Evolutionary conservation across 179 eudicot species (phyloP), one percentile per base, ranked within the genome.

Genomic region (Vitellaria paradoxa): DNA sequence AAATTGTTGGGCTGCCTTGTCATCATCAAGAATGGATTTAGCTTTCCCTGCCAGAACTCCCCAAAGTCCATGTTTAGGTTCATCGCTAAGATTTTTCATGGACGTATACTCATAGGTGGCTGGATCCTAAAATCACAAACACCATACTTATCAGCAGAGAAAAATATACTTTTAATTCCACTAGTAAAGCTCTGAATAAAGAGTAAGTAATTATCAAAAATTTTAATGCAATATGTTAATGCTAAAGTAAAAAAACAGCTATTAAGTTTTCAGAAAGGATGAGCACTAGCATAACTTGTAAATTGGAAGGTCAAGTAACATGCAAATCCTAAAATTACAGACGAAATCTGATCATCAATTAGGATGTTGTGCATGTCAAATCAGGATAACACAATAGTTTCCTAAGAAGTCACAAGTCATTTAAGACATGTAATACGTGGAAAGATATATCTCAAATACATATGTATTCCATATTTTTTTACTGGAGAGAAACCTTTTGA

Each of bases 21-120:
- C 94, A 80, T 93, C 97, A 59, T 93, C 97, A 81, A 93, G 68
- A 49, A 90, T 85, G 9, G 89, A 76, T 86, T 90, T 90, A n/a
- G 97, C 97, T 84, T 93, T 93, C 74, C 92, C 81, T 65, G 98
- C 92, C 69, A 93, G 83, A 47, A 77, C 87, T 73, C 93, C 91
- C 98, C 97, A 92, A 76, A 93, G 89, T 70, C 94, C 90, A 82
- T 85, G 88, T 56, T 84, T 86, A 10, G 88, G 80, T 73, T 91
- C 91, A 30, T 30, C 37, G 71, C 77, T 85, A 78, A 81, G 67
- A 79, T 64, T 86, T 74, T 84, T 86, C 89, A 83, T 85, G 71
- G 91, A 72, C 47, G 82, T 73, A 47, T 84, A 81, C 69, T 77
- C 77, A 74, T 79, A 77, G 47, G 68, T 73, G 61, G 80, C 12